Evolutionary conservation across 345 rosid genomes (phyloP).

Genomic region (Salix udensis): DNA sequence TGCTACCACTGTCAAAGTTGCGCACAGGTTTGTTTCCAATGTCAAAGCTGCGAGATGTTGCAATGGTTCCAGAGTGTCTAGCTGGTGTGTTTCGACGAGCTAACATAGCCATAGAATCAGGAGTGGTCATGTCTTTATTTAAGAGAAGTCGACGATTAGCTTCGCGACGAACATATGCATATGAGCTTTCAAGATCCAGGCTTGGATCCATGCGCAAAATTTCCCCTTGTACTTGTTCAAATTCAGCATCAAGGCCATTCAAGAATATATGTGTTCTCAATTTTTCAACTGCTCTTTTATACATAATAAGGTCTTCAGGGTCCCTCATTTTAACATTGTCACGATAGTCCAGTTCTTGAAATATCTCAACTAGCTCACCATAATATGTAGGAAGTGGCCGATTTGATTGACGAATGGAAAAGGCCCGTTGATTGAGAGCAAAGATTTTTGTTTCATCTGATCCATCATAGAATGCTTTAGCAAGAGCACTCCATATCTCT

Average conservation of each 20-base stretch:
- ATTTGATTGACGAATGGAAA: neutral
- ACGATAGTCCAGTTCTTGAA: neutral
- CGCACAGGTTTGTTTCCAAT: neutral
- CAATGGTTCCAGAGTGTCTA: too few species aligned
- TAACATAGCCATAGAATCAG: neutral
- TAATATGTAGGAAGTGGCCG: neutral
- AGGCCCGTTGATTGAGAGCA: neutral
- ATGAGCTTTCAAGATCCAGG: neutral
- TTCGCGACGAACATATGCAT: neutral
- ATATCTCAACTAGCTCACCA: slow-evolving; percentile 16
- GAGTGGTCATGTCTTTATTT: neutral
- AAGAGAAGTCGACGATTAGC: neutral
- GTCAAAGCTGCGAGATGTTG: neutral
- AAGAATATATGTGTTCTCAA: too few species aligned
- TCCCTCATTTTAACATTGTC: slow-evolving; percentile 11
- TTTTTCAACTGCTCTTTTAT: neutral
- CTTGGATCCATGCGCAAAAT: too few species aligned
- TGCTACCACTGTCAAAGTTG: too few species aligned
- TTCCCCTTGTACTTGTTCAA: too few species aligned
- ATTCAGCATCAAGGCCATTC: too few species aligned
- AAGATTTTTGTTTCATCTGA: slow-evolving; percentile 3
- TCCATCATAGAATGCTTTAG: slow-evolving; percentile 5
- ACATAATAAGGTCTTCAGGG: neutral
- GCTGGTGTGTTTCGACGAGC: neutral
- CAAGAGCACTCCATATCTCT: neutral